These are phyloP conservation scores for Przewalskia tangutica DNA, from an alignment of 257 asterid species.

Conservation along the genomic window DNA sequence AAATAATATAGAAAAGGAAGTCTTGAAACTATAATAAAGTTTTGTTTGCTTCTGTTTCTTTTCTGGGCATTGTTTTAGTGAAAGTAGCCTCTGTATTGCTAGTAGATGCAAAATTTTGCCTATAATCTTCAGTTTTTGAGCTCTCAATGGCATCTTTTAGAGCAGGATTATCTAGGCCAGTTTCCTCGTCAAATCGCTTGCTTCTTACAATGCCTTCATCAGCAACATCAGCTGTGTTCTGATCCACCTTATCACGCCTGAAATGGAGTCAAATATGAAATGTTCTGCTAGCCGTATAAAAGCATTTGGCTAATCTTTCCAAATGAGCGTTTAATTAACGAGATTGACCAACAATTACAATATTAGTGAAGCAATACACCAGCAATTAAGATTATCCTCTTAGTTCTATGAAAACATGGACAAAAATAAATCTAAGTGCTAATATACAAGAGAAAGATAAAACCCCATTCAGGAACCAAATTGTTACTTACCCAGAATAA, in stretches of 20 bases:
- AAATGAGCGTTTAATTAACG: neutral
- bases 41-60: constrained; percentile 2
- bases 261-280: constrained; percentile 2
- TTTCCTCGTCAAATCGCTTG: constrained; percentile 49
- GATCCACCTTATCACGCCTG: constrained; percentile 44
- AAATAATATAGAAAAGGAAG: neutral
- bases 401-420: neutral
- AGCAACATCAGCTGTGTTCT: constrained; percentile 30
- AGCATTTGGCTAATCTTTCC: neutral
- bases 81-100: constrained; percentile 8
- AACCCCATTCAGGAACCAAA: neutral
- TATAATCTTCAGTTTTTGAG: constrained; percentile 14
- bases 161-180: constrained; percentile 12
- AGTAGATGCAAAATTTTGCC: constrained; percentile 23
- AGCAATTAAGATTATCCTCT: neutral
- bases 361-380: neutral
- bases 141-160: neutral
- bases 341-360: neutral
- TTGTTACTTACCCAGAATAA: constrained; percentile 56
- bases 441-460: neutral
- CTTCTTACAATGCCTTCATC: constrained; percentile 38
- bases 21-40: neutral
- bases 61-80: neutral
- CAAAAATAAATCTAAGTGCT: neutral
- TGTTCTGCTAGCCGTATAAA: neutral